These are phyloP conservation scores for Arthromyces matolae DNA, from an alignment of 768 basidiomycete species.

Conservation along the genomic window DNA sequence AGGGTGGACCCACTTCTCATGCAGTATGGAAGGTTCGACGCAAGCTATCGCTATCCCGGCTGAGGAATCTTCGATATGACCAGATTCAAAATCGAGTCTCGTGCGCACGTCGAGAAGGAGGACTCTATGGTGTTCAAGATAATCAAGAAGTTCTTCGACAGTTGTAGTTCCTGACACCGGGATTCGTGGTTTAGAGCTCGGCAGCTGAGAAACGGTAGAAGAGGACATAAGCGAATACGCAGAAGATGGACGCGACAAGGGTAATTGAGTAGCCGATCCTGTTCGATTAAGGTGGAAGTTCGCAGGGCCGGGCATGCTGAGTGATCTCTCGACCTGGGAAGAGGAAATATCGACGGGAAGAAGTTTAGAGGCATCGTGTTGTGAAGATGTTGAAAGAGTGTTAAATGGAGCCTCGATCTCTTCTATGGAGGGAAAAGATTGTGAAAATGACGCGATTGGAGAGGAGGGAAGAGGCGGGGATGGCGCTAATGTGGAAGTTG, in stretches of 20 bases:
- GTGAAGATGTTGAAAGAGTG: constrained; percentile 47
- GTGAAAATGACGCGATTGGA: constrained; percentile 58
- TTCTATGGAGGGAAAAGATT: constrained; percentile 74
- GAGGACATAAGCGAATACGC: constrained; percentile 28
- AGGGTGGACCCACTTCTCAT: constrained; percentile 56
- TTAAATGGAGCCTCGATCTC: constrained; percentile 58
- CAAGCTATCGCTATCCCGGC: constrained; percentile 63
- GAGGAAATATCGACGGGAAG: constrained; percentile 5
- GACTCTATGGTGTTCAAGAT: constrained; percentile 55
- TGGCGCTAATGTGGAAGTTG: constrained; percentile 63
- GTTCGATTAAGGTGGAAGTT: constrained; percentile 59
- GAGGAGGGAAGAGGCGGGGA: constrained; percentile 72
- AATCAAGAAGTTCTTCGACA: constrained; percentile 57
- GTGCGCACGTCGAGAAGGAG: constrained; percentile 83
- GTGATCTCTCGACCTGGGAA: constrained; percentile 52
- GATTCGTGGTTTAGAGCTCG: constrained; percentile 39
- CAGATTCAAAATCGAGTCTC: constrained; percentile 70
- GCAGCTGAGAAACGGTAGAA: constrained; percentile 28
- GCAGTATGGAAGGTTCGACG: constrained; percentile 77
- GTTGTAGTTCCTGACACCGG: constrained; percentile 58
- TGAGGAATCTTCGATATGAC: constrained; percentile 64
- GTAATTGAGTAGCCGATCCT: constrained; percentile 46
- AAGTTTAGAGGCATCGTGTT: constrained; percentile 24
- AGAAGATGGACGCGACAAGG: constrained; percentile 39
- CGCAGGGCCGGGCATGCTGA: constrained; percentile 73